These are phyloP conservation scores for Logfia minima DNA, from an alignment of 129 eudicot genomes.

Conservation along the genomic window DNA sequence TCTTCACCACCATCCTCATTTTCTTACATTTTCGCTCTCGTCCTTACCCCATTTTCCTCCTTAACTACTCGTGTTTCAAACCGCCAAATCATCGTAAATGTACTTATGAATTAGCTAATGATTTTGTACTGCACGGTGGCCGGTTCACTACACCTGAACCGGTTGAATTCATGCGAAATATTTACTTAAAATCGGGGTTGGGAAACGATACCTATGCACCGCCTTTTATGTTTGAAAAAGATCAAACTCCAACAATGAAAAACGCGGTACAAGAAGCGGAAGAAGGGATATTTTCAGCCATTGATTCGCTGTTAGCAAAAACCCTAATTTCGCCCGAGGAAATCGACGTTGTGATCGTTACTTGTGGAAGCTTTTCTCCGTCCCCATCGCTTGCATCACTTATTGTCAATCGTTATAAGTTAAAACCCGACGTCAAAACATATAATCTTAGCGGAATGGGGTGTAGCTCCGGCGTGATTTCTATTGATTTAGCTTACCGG, in stretches of 20 bases:
- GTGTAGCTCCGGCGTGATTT: conserved; percentile 69
- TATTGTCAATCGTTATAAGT: conserved; percentile 52
- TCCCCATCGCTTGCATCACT: conserved; percentile 66
- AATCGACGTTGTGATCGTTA: conserved; percentile 57
- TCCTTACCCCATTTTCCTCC: conserved; percentile 53
- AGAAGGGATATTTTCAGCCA: conserved; percentile 56
- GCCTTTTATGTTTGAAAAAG: conserved; percentile 51
- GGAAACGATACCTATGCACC: conserved; percentile 78
- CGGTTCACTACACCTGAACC: conserved; percentile 33
- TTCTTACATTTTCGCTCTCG: conserved; percentile 34
- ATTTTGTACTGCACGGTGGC: conserved; percentile 30
- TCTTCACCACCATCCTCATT: conserved; percentile 28
- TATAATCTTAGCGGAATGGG: conserved; percentile 92
- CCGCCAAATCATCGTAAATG: conserved; percentile 61
- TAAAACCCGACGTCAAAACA: conserved; percentile 52
- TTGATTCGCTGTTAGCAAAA: conserved; percentile 51
- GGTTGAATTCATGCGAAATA: conserved; percentile 55
- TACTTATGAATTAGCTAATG: conserved; percentile 26
- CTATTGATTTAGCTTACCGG: conserved; percentile 57
- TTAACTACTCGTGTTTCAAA: conserved; percentile 69
- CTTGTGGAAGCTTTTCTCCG: conserved; percentile 65
- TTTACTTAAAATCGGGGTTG: conserved; percentile 61
- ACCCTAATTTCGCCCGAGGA: conserved; percentile 36
- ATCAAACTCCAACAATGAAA: conserved; percentile 36
- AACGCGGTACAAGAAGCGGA: conserved; percentile 60